Evolutionary conservation across 2,329 filamentous ascomycete species (phyloP).

Genomic region (Chalaropsis thielavioides): DNA sequence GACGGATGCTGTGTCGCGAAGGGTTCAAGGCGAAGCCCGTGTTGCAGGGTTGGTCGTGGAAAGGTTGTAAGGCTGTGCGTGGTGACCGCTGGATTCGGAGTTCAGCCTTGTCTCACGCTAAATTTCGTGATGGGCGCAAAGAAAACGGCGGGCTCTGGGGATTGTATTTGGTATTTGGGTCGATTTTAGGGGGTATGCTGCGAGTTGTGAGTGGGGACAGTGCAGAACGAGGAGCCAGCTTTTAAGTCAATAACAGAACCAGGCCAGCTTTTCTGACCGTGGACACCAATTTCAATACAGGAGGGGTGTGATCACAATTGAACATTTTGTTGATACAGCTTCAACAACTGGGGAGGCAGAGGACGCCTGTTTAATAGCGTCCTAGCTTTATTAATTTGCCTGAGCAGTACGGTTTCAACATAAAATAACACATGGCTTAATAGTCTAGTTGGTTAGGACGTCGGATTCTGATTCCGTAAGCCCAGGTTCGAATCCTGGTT

Average conservation of each 20-base stretch:
- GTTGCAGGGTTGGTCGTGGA: background rate
- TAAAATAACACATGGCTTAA: slow-evolving; percentile 3
- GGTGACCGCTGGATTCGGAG: background rate
- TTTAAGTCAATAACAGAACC: background rate
- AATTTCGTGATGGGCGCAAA: slow-evolving; percentile 14
- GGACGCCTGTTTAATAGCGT: background rate
- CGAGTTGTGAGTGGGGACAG: background rate
- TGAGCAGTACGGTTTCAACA: too few species aligned
- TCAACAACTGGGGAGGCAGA: background rate
- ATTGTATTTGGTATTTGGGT: background rate
- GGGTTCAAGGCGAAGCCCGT: background rate
- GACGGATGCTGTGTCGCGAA: slow-evolving; percentile 15
- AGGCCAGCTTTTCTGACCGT: background rate
- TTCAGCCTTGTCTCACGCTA: slow-evolving; percentile 16
- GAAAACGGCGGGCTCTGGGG: background rate
- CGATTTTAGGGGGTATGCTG: background rate
- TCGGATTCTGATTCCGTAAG: slow-evolving; percentile 18
- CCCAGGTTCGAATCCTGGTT: slow-evolving; percentile 18
- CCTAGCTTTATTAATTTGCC: background rate
- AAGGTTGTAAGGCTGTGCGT: slow-evolving; percentile 4
- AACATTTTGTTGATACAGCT: background rate
- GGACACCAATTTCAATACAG: background rate
- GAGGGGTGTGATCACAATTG: background rate
- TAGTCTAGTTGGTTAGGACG: slow-evolving; percentile 18
- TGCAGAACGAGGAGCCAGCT: background rate